A percentile compares a stretch with the other conserved stretches of the same genome.
These are phyloP conservation scores for Mortierella sp. DNA, from an alignment of 371 early-diverging fungal genomes.

Conservation along the genomic window DNA sequence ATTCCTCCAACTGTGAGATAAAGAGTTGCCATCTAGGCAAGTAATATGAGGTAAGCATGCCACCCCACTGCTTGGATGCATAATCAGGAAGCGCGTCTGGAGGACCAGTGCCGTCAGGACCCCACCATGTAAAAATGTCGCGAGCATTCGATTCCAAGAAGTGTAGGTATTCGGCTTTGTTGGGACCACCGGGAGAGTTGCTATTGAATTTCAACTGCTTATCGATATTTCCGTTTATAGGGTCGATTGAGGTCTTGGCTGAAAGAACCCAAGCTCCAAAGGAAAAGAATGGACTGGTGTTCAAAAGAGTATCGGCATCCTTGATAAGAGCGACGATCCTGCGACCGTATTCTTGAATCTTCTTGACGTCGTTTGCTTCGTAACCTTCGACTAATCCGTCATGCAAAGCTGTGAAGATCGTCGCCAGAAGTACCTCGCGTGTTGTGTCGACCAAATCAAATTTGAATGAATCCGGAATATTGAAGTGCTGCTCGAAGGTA, in stretches of 20 bases:
- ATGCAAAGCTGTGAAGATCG: conserved; percentile 33
- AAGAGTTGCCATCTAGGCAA: conserved; percentile 48
- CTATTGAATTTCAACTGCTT: conserved; percentile 9
- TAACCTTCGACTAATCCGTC: conserved; percentile 25
- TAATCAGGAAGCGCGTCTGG: conserved; percentile 25
- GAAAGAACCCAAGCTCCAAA: conserved; percentile 30
- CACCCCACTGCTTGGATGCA: conserved; percentile 56
- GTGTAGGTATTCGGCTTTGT: conserved; percentile 35
- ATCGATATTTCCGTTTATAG: conserved; percentile 1
- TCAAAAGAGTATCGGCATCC: conserved; percentile 31
- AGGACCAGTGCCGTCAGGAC: conserved; percentile 30
- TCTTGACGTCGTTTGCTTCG: conserved; percentile 21
- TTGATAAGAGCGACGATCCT: conserved; percentile 24
- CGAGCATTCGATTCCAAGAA: conserved; percentile 53
- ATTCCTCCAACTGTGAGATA: conserved; percentile 35
- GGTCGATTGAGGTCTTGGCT: conserved; percentile 25
- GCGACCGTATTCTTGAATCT: conserved; percentile 28
- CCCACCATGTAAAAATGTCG: conserved; percentile 52
- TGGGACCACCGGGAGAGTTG: not conserved
- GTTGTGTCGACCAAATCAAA: conserved; percentile 53
- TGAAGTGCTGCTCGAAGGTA: conserved; percentile 9
- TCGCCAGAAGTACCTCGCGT: conserved; percentile 41
- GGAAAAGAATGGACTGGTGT: conserved; percentile 27
- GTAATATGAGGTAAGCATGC: conserved; percentile 42
- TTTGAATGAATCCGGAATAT: conserved; percentile 23